Percentiles rank a stretch among this genome's conserved stretches.
Conservation (phyloP, 1,284 basidiomycete genomes). For the Cryptococcus sp. region DNA sequence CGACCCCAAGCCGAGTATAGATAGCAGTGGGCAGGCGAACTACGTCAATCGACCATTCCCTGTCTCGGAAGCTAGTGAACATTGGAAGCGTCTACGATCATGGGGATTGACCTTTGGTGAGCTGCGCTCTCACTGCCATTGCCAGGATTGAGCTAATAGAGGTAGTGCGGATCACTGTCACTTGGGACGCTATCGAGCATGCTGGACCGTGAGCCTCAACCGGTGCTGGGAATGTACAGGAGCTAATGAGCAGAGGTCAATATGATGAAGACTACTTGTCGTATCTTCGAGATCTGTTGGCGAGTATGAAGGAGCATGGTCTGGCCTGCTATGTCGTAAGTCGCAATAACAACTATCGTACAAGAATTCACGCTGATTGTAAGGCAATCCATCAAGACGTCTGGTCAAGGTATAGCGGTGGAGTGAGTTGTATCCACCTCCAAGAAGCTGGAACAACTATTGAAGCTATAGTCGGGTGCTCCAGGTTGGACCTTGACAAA, state of each 20-base stretch:
- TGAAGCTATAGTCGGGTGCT: slow-evolving; percentile 58
- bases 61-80: slow-evolving; percentile 71
- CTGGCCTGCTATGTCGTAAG: slow-evolving; percentile 77
- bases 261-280: slow-evolving; percentile 78
- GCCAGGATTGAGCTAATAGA: neutral
- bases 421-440: slow-evolving; percentile 47
- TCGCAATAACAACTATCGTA: slow-evolving; percentile 42
- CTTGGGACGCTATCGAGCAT: slow-evolving; percentile 96
- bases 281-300: slow-evolving; percentile 69
- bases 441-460: neutral
- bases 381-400: slow-evolving; percentile 81
- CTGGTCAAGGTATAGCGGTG: slow-evolving; percentile 91
- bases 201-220: slow-evolving; percentile 65
- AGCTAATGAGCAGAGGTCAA: slow-evolving; percentile 54
- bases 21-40: slow-evolving; percentile 56
- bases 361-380: neutral
- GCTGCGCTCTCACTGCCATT: slow-evolving; percentile 33
- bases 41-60: slow-evolving; percentile 81
- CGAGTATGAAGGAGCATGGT: slow-evolving; percentile 72
- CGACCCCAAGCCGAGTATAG: slow-evolving; percentile 21
- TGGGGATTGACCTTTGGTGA: slow-evolving; percentile 82
- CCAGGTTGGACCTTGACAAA: slow-evolving; percentile 84
- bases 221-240: neutral
- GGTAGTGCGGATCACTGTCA: slow-evolving; percentile 77
- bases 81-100: slow-evolving; percentile 68